phyloP scores from a whole-genome alignment of 306 rosid species.

The Prunus mongolica region DNA sequence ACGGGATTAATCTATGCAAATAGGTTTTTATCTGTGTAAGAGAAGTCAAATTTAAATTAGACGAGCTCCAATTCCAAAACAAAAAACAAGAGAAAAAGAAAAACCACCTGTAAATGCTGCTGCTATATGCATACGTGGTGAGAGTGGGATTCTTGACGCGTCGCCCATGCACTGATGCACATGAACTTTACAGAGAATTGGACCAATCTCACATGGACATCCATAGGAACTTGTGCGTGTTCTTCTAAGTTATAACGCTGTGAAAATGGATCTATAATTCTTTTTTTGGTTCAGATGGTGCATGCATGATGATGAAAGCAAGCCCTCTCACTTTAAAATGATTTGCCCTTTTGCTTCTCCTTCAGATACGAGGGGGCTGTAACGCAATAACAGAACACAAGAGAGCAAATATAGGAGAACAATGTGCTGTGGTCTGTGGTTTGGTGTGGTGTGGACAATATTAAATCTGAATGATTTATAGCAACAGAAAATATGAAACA shows the following conservation, averaged over 20 bases:
- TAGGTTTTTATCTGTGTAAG: background rate
- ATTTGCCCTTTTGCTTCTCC: conserved; percentile 18
- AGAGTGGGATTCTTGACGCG: background rate
- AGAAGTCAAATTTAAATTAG: background rate
- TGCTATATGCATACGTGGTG: background rate
- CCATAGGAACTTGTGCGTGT: conserved; percentile 49
- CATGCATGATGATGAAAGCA: background rate
- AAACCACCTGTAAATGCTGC: background rate
- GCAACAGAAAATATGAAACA: background rate
- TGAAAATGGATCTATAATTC: background rate
- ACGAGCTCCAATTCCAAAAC: background rate
- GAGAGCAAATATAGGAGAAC: conserved; percentile 53
- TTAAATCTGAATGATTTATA: background rate
- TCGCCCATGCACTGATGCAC: background rate
- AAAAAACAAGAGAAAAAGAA: background rate
- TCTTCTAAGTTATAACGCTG: background rate
- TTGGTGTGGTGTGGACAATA: background rate
- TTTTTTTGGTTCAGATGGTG: too few species aligned
- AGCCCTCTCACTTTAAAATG: conserved; percentile 5
- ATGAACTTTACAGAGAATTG: conserved; percentile 20
- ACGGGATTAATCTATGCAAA: background rate
- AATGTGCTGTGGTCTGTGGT: background rate
- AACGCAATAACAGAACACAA: conserved; percentile 41
- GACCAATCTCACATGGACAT: conserved; percentile 31
- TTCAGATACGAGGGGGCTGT: conserved; percentile 43